Conservation (phyloP, 192 early-diverging fungal species). For the Diversispora epigaea region DNA sequence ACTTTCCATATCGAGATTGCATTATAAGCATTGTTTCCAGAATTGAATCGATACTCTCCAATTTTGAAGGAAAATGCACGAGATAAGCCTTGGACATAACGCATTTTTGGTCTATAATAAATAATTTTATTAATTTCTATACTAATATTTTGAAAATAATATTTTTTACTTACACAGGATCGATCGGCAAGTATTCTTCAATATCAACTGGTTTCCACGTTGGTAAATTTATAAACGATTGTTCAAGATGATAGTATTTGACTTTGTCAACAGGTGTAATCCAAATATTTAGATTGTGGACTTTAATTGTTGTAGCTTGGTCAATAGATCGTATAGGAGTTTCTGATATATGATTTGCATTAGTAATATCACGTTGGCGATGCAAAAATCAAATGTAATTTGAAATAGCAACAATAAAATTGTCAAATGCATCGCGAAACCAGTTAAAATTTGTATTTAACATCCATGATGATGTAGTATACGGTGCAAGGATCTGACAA, state of each 20-base stretch:
- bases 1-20: slow-evolving; percentile 2
- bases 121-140: not conserved
- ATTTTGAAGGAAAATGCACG: slow-evolving; percentile 6
- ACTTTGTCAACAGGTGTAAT: not conserved
- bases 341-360: not conserved
- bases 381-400: not conserved
- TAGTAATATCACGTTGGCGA: not conserved
- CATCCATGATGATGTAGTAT: not conserved
- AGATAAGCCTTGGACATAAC: slow-evolving; percentile 2
- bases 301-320: slow-evolving; percentile 1
- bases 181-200: not conserved
- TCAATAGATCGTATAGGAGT: not conserved
- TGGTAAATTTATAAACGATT: not conserved
- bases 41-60: slow-evolving; percentile 1
- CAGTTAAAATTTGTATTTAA: not conserved
- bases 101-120: slow-evolving; percentile 5
- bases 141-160: not conserved
- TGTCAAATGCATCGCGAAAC: not conserved
- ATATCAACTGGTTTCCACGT: not conserved
- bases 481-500: not conserved
- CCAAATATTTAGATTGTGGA: not conserved
- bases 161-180: slow-evolving; percentile 11
- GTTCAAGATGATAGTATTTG: slow-evolving; percentile 8
- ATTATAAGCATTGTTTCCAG: slow-evolving; percentile 9
- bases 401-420: not conserved